These are phyloP conservation scores for Flueggea neowawraea DNA, from an alignment of 441 rosid genomes.

Conservation along the genomic window DNA sequence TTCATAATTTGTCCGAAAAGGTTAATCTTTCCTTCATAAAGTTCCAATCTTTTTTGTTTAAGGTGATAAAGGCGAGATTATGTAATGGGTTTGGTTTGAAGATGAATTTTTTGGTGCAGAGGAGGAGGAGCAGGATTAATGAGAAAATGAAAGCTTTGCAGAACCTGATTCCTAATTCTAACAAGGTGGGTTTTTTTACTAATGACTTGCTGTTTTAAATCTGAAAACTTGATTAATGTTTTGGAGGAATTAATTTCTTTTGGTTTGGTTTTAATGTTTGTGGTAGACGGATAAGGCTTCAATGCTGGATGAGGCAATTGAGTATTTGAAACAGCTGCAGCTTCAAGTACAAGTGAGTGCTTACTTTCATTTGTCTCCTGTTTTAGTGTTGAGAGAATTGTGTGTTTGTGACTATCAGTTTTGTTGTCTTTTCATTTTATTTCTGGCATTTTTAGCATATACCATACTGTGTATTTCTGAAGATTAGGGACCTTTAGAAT, in stretches of 20 bases:
- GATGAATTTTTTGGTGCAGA: conserved; percentile 30
- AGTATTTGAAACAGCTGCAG: conserved; percentile 82
- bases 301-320: conserved; percentile 87
- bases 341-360: conserved; percentile 75
- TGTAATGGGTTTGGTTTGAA: not conserved
- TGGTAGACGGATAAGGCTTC: conserved; percentile 84
- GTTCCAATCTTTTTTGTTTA: conserved; percentile 16
- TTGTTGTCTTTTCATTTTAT: not conserved
- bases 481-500: not conserved
- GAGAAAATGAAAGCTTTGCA: conserved; percentile 98
- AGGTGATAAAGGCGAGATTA: not conserved
- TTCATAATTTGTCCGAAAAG: conserved; percentile 89
- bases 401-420: not conserved
- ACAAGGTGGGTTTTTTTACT: conserved; percentile 46
- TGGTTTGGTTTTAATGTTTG: conserved; percentile 1
- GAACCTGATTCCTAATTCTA: conserved; percentile 87
- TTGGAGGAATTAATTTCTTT: not conserved
- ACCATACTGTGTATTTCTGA: not conserved
- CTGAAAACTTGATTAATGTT: not conserved
- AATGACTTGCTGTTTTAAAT: not conserved
- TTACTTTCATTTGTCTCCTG: conserved; percentile 4
- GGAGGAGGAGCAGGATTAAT: conserved; percentile 89
- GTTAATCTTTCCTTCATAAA: not conserved
- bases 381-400: not conserved
- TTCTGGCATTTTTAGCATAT: not conserved